Percentiles rank a stretch among this genome's conserved stretches.
Conservation (phyloP, 305 asterid species). For the Solanum chacoense region DNA sequence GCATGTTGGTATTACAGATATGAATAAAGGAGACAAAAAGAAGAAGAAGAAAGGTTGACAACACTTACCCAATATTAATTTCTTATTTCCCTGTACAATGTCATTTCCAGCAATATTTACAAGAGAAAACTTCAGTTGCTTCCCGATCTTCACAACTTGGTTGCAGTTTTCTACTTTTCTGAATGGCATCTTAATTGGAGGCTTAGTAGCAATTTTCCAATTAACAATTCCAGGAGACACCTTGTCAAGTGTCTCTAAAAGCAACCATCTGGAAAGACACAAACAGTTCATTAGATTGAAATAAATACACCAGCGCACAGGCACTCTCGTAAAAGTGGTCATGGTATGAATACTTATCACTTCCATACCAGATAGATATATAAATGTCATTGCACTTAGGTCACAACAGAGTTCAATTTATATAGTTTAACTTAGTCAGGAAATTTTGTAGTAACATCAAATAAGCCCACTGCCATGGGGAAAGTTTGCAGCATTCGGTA, state of each 20-base stretch:
- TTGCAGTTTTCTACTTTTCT: conserved; percentile 77
- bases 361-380: not conserved
- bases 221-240: conserved; percentile 66
- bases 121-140: conserved; percentile 66
- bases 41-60: not conserved
- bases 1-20: not conserved
- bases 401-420: not conserved
- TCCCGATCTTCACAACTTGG: conserved; percentile 71
- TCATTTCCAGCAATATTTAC: conserved; percentile 74
- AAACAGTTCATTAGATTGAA: conserved; percentile 4
- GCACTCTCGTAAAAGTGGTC: not conserved
- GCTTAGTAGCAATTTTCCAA: conserved; percentile 65
- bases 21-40: not conserved
- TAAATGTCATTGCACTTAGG: not conserved
- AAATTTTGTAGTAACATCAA: not conserved
- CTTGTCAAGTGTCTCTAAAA: conserved; percentile 63
- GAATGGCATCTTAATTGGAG: conserved; percentile 77
- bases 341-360: not conserved
- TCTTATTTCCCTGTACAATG: conserved; percentile 74
- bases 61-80: conserved; percentile 46
- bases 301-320: not conserved
- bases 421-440: not conserved
- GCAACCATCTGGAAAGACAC: conserved; percentile 50
- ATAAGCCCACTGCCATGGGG: not conserved
- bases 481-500: not conserved